Percentiles rank a stretch among this genome's conserved stretches.
phyloP scores from a whole-genome alignment of 352 stramenopile genomes.

The Phytophthora hybrid region DNA sequence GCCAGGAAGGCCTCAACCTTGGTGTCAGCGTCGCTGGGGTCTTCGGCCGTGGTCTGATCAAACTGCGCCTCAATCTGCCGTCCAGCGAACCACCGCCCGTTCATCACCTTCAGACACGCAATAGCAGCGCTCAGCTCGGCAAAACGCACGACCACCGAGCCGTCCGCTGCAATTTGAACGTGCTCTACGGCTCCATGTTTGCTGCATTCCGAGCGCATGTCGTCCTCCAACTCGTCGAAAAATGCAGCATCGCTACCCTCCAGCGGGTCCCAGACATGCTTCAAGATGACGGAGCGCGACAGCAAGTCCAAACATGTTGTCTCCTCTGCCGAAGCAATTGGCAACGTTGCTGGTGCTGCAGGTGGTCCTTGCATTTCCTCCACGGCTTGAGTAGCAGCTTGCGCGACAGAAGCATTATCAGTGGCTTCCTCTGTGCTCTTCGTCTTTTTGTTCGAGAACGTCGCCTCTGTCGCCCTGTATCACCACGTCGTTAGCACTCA shows the following conservation, averaged over 20 bases:
- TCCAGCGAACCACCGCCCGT: conserved; percentile 83
- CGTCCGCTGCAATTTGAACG: conserved; percentile 70
- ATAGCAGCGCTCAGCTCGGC: conserved; percentile 58
- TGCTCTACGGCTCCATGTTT: conserved; percentile 74
- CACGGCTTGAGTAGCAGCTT: background rate
- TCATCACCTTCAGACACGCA: conserved; percentile 79
- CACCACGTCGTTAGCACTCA: background rate
- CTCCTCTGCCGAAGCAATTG: conserved; percentile 1
- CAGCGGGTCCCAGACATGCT: conserved; percentile 71
- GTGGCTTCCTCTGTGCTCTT: conserved; percentile 14
- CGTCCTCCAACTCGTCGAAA: conserved; percentile 80
- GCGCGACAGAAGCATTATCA: conserved; percentile 1
- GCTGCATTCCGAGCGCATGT: conserved; percentile 77
- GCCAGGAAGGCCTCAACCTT: conserved; percentile 87
- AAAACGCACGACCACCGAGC: conserved; percentile 74
- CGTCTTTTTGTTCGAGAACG: conserved; percentile 51
- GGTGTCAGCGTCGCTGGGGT: conserved; percentile 67
- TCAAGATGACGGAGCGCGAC: conserved; percentile 69
- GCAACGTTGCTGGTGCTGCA: background rate
- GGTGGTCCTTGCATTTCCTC: background rate
- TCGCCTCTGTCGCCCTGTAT: conserved; percentile 54
- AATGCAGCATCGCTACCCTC: conserved; percentile 54
- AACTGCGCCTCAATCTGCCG: conserved; percentile 71
- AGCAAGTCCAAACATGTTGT: conserved; percentile 46
- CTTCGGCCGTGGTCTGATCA: conserved; percentile 61